Percentiles rank a stretch among this genome's conserved stretches.
Evolutionary conservation across 352 stramenopile species (phyloP).

Genomic region (Globisporangium solare): DNA sequence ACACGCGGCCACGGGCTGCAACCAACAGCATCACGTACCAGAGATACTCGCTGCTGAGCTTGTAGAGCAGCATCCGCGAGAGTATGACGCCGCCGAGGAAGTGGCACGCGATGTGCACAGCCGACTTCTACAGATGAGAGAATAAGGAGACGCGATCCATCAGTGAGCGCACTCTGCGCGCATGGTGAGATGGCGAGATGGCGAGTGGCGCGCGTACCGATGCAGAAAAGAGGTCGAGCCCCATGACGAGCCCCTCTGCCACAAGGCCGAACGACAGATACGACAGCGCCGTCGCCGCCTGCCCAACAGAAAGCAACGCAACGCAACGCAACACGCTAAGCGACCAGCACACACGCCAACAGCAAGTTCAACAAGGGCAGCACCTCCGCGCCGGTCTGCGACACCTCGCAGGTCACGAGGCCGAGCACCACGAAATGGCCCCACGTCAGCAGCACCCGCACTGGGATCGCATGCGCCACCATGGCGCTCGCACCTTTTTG

Average conservation of each 20-base stretch:
- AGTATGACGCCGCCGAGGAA: slow-evolving; percentile 63
- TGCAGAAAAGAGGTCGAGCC: slow-evolving; percentile 46
- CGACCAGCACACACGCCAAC: neutral
- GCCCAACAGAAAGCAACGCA: slow-evolving; percentile 1
- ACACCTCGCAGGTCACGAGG: slow-evolving; percentile 17
- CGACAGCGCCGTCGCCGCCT: slow-evolving; percentile 26
- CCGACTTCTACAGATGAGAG: slow-evolving; percentile 32
- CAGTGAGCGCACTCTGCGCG: neutral
- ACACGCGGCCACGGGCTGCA: neutral
- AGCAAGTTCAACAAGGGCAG: too few species aligned
- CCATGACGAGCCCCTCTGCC: slow-evolving; percentile 29
- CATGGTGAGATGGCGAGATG: neutral
- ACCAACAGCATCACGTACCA: slow-evolving; percentile 25
- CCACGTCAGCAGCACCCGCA: slow-evolving; percentile 52
- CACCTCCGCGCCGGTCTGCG: slow-evolving; percentile 8
- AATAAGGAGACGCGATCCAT: neutral
- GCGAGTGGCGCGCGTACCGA: slow-evolving; percentile 19
- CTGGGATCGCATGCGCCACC: slow-evolving; percentile 17
- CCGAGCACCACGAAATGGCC: slow-evolving; percentile 58
- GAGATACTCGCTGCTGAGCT: slow-evolving; percentile 32
- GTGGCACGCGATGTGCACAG: slow-evolving; percentile 48
- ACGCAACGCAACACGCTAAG: too few species aligned
- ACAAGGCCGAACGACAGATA: slow-evolving; percentile 41
- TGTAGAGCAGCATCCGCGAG: slow-evolving; percentile 41
- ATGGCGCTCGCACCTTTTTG: neutral